Percentiles rank a stretch among this genome's conserved stretches.
Evolutionary conservation across 139 green algal genomes (phyloP).

Genomic region (Micractinium conductrix): DNA sequence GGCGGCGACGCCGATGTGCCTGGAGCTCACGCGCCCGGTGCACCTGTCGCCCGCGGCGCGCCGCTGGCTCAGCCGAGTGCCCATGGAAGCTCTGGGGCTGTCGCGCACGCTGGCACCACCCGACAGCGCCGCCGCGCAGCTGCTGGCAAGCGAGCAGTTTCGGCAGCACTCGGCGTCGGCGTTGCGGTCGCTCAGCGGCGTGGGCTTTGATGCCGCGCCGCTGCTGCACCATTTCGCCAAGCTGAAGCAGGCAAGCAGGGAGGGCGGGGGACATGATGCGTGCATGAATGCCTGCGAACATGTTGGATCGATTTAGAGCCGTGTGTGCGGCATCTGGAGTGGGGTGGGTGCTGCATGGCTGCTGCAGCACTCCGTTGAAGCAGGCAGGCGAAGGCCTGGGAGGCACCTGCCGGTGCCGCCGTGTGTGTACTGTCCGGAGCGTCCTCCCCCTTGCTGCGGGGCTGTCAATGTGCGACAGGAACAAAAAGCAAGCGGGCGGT

Average conservation of each 20-base stretch:
- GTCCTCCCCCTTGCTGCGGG: too few species aligned
- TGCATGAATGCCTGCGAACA: too few species aligned
- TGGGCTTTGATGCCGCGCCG: neutral
- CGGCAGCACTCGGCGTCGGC: neutral
- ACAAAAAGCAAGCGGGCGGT: too few species aligned
- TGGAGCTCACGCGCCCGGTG: conserved; percentile 6
- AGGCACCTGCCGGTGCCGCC: too few species aligned
- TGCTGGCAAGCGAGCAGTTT: neutral
- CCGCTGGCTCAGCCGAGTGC: conserved; percentile 4
- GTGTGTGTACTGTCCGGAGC: too few species aligned
- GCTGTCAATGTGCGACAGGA: too few species aligned
- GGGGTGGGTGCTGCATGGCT: too few species aligned
- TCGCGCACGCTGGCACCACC: neutral
- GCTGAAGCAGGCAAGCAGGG: conserved; percentile 33
- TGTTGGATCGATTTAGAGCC: too few species aligned
- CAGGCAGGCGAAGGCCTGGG: too few species aligned
- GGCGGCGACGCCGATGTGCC: conserved; percentile 4
- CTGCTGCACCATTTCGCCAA: conserved; percentile 18
- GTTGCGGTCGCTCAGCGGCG: conserved; percentile 26
- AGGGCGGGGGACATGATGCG: too few species aligned
- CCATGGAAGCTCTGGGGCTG: conserved; percentile 19
- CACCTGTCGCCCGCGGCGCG: conserved; percentile 11
- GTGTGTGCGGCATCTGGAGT: too few species aligned
- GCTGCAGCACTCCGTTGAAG: too few species aligned
- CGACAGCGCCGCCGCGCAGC: neutral